Conservation (phyloP, 2,329 filamentous ascomycete genomes). For the Talaromyces sp. region DNA sequence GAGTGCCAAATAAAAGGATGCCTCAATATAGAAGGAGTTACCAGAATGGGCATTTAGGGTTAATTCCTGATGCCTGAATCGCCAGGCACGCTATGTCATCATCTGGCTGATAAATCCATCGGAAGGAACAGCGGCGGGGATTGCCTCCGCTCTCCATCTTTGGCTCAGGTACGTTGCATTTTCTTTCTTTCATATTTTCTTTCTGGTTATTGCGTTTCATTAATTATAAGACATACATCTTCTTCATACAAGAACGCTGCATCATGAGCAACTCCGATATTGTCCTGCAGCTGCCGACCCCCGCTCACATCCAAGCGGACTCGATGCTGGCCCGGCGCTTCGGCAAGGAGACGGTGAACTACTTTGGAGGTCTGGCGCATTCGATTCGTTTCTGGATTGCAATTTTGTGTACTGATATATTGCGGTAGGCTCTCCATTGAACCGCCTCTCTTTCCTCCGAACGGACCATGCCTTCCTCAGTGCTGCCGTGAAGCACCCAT, state of each 20-base stretch:
- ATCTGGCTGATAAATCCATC: conserved; percentile 9
- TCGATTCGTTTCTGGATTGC: neutral
- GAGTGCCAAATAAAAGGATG: neutral
- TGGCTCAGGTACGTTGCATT: neutral
- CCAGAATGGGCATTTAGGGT: neutral
- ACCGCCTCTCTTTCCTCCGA: conserved; percentile 52
- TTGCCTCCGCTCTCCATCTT: neutral
- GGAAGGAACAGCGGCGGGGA: neutral
- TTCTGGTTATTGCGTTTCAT: neutral
- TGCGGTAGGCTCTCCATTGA: conserved; percentile 48
- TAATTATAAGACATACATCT: neutral
- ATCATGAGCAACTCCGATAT: conserved; percentile 14
- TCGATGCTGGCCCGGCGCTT: conserved; percentile 53
- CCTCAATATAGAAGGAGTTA: neutral
- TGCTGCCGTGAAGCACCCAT: conserved; percentile 49
- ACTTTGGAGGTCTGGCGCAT: conserved; percentile 47
- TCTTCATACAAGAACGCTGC: neutral
- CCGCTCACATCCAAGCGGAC: conserved; percentile 59
- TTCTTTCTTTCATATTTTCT: neutral
- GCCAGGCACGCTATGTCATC: neutral
- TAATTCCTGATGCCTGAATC: neutral
- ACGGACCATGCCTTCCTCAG: conserved; percentile 49
- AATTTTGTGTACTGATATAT: neutral
- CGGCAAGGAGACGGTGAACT: conserved; percentile 52
- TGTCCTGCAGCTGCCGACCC: conserved; percentile 51